phyloP scores from a whole-genome alignment of 352 stramenopile species.

The Globisporangium megalacanthum region DNA sequence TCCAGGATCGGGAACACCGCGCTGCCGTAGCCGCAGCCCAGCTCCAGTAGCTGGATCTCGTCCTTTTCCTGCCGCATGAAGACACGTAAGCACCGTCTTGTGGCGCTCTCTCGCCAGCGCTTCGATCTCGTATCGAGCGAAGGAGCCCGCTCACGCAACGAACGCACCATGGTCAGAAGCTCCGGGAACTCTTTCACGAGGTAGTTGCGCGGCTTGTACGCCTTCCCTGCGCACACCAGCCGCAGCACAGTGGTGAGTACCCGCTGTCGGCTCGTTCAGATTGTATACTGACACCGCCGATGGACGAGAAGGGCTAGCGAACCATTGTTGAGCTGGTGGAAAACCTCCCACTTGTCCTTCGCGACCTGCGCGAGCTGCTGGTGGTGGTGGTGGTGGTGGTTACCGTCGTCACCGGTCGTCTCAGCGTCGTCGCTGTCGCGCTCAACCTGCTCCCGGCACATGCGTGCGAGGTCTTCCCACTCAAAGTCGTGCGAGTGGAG shows the following conservation, averaged over 20 bases:
- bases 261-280: background rate
- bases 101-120: no score
- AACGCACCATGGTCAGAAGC: constrained; percentile 29
- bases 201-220: constrained; percentile 82
- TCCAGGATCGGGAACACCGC: constrained; percentile 81
- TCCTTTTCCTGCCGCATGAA: constrained; percentile 17
- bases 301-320: background rate
- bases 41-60: constrained; percentile 55
- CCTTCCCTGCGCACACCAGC: constrained; percentile 36
- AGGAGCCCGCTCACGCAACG: background rate
- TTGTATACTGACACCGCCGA: background rate
- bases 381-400: background rate
- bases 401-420: background rate
- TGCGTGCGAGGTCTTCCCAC: constrained; percentile 59
- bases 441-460: constrained; percentile 24
- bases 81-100: background rate
- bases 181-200: constrained; percentile 77
- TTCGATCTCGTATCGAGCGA: background rate
- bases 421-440: background rate
- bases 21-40: constrained; percentile 85
- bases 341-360: constrained; percentile 70
- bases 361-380: constrained; percentile 42
- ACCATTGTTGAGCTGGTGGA: constrained; percentile 78
- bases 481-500: constrained; percentile 76
- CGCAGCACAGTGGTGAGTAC: background rate